These are phyloP conservation scores for Persicaria maculosa DNA, from an alignment of 148 eudicot genomes.

Conservation along the genomic window DNA sequence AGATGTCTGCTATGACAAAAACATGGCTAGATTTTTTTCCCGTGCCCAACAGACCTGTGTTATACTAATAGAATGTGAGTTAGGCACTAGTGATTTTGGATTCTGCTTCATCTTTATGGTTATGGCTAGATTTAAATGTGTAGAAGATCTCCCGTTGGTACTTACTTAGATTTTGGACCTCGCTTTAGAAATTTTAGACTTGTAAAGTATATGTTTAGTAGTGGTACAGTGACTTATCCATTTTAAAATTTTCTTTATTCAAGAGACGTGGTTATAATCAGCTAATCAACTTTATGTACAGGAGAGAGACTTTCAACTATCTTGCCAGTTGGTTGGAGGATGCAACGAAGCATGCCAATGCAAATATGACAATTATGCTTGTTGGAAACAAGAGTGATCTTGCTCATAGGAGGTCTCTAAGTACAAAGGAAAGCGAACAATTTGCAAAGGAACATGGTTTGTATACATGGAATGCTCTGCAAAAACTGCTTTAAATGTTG, in stretches of 20 bases:
- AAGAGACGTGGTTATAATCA: background rate
- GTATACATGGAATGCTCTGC: constrained; percentile 32
- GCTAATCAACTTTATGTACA: constrained; percentile 9
- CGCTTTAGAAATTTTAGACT: background rate
- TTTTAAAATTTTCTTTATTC: background rate
- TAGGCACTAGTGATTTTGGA: background rate
- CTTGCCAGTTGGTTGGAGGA: constrained; percentile 61
- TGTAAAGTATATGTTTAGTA: background rate
- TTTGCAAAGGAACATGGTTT: constrained; percentile 35
- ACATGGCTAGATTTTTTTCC: no score
- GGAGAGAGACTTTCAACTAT: constrained; percentile 59
- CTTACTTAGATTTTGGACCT: background rate
- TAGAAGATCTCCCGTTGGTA: background rate
- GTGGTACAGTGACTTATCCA: background rate
- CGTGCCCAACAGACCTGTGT: no score
- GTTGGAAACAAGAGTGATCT: no score
- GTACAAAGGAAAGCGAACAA: constrained; percentile 37
- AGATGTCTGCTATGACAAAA: no score
- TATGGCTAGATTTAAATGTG: background rate
- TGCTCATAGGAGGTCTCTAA: no score
- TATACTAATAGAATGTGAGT: no score
- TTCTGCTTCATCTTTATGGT: background rate
- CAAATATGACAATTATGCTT: no score
- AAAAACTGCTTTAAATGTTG: no score
- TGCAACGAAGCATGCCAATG: constrained; percentile 31